Conservation (phyloP, 257 asterid genomes). For the Solanum microdontum region DNA sequence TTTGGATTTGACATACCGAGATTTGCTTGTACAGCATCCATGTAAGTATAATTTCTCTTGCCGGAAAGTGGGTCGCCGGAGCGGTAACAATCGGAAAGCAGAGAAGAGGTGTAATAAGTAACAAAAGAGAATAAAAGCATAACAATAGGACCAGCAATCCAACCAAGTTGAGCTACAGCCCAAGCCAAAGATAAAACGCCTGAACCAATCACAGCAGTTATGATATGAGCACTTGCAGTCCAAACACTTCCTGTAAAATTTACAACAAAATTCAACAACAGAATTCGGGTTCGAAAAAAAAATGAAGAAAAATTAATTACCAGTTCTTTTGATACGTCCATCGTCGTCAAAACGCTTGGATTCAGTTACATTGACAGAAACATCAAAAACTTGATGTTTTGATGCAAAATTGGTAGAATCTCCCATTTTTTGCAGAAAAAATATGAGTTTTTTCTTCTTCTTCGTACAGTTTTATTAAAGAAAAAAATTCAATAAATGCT, state of each 20-base stretch:
- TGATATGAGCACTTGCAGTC: constrained; percentile 57
- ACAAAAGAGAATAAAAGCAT: constrained; percentile 43
- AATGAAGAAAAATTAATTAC: not conserved
- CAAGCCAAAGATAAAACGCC: constrained; percentile 57
- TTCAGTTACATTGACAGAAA: constrained; percentile 16
- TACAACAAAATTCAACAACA: not conserved
- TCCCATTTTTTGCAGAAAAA: constrained; percentile 30
- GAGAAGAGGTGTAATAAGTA: constrained; percentile 44
- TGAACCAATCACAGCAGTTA: constrained; percentile 56
- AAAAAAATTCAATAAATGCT: not conserved
- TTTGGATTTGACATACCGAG: constrained; percentile 12
- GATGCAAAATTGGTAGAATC: constrained; percentile 2
- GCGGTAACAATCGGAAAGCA: constrained; percentile 38
- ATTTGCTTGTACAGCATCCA: constrained; percentile 40
- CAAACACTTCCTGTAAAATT: constrained; percentile 29
- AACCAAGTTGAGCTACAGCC: constrained; percentile 57
- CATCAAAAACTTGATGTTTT: constrained; percentile 27
- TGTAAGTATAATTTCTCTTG: constrained; percentile 45
- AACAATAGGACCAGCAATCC: constrained; percentile 50
- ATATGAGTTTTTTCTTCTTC: not conserved
- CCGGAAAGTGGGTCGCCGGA: constrained; percentile 32
- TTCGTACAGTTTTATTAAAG: not conserved
- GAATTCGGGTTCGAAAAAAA: not conserved
- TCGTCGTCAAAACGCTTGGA: constrained; percentile 44
- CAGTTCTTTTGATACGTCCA: constrained; percentile 42